Percentiles rank a stretch among this genome's conserved stretches.
Evolutionary conservation across 164 flowering plant species (phyloP).

Genomic region (Pachysandra terminalis): DNA sequence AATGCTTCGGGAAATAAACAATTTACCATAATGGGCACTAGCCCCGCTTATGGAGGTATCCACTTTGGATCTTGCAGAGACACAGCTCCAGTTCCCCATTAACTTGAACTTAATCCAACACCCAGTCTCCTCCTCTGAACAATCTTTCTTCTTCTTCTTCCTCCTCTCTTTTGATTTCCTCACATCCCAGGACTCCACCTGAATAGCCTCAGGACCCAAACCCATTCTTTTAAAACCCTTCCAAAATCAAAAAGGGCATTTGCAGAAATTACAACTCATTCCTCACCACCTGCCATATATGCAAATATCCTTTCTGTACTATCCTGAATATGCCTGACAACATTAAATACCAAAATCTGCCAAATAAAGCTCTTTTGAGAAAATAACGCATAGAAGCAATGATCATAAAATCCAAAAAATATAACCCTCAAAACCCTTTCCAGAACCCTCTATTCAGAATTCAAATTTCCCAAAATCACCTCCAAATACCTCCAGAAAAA

Average conservation of each 20-base stretch:
- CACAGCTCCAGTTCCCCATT: slow-evolving; percentile 49
- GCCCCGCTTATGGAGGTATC: slow-evolving; percentile 63
- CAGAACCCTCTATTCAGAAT: not conserved
- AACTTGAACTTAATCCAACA: slow-evolving; percentile 58
- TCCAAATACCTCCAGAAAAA: slow-evolving; percentile 4
- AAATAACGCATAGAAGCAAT: not conserved
- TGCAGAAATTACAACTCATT: not conserved
- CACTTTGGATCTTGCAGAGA: slow-evolving; percentile 74
- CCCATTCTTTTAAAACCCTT: slow-evolving; percentile 23
- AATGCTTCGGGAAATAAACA: not conserved
- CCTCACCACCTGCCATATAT: not conserved
- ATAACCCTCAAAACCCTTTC: not conserved
- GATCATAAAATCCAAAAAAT: not conserved
- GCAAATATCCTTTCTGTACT: slow-evolving; percentile 2
- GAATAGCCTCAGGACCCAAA: slow-evolving; percentile 23
- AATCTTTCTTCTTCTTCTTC: slow-evolving; percentile 38
- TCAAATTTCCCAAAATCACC: not conserved
- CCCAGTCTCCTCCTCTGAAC: slow-evolving; percentile 37
- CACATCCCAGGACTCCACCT: slow-evolving; percentile 25
- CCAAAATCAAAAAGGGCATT: slow-evolving; percentile 16
- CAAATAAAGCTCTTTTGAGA: not conserved
- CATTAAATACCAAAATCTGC: not conserved
- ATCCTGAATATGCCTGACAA: not conserved
- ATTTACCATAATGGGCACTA: slow-evolving; percentile 51
- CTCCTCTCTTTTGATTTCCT: slow-evolving; percentile 23